Base-by-base conservation (phyloP, 1,284 basidiomycete genomes). In the Coniferiporia sulphurascens region DNA sequence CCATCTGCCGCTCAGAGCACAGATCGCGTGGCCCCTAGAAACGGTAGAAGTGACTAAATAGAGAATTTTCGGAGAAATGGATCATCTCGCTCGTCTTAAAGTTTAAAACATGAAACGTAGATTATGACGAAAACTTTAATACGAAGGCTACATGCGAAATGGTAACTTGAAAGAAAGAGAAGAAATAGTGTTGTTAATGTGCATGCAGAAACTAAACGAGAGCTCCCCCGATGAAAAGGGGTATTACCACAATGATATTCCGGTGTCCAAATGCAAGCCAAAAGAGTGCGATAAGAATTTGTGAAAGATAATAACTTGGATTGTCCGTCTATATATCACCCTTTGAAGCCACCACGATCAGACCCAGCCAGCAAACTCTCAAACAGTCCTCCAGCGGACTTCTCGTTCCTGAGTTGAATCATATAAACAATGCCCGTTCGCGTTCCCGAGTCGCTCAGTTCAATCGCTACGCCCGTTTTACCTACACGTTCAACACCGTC, bases 361-460 rank as follows among this genome's bases (percentile, higher is more conserved):
- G 93, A 94, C 35, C 96, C 96, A 57, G 84, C 86, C 34, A 99
- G 76, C 66, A 99, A 79, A 71, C 86, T 88, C 66, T 92, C 88
- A 71, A 94, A 98, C 56, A 99, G 73, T 1, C 89, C 92, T 15
- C 80, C 82, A 7, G 96, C 94, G 12, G 87, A 86, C 58, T 82
- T 83, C 73, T 99, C 97, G 71, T 91, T 96, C 65, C 91, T 82
- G 48, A 95, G 74, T 73, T 97, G 94, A 57, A 99, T 86, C 96
- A 99, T 98, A 71, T 99, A 98, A 59, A 99, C 80, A 69, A 98
- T 88, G 10, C 97, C 97, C n/a, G 95, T 97, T 59, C 95, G 83
- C 57, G 84, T 74, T 6, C 96, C 96, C 55, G 85, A 79, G 72
- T 97, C 93, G 69, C 93, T 96, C 59, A 99, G 75, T 74, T 99